Evolutionary conservation across 371 early-diverging fungal species (phyloP).

Genomic region (Thermomucor indicae-seudaticae): DNA sequence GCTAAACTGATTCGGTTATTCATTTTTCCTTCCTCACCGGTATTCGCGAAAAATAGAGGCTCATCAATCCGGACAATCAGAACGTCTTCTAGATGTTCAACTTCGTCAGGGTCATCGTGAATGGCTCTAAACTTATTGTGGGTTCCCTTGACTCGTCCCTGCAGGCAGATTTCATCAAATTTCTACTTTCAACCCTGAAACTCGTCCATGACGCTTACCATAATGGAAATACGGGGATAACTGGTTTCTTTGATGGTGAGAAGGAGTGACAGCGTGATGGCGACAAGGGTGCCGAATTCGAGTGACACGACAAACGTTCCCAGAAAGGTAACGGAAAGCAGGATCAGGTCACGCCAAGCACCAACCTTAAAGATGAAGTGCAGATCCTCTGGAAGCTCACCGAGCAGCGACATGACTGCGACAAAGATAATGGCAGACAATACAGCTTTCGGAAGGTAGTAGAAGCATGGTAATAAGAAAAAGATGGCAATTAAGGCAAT

Average conservation of each 20-base stretch:
- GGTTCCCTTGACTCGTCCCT: slow-evolving; percentile 45
- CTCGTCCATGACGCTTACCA: slow-evolving; percentile 38
- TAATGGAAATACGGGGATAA: slow-evolving; percentile 73
- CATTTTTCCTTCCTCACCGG: slow-evolving; percentile 39
- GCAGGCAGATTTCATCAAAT: neutral
- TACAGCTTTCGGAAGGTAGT: slow-evolving; percentile 84
- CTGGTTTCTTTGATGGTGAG: slow-evolving; percentile 90
- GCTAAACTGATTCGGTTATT: neutral
- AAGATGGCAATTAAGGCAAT: slow-evolving; percentile 76
- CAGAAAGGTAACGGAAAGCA: slow-evolving; percentile 77
- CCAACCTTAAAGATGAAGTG: slow-evolving; percentile 75
- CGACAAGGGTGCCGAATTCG: slow-evolving; percentile 88
- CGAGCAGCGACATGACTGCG: slow-evolving; percentile 80
- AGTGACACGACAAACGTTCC: slow-evolving; percentile 82
- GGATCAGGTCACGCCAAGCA: slow-evolving; percentile 83
- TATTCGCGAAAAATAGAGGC: slow-evolving; percentile 91
- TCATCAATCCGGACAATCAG: slow-evolving; percentile 89
- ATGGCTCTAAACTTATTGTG: slow-evolving; percentile 47
- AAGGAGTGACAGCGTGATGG: slow-evolving; percentile 80
- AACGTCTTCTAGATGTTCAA: slow-evolving; percentile 76
- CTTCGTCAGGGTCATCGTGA: slow-evolving; percentile 55
- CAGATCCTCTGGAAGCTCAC: slow-evolving; percentile 76
- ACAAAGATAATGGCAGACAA: slow-evolving; percentile 84
- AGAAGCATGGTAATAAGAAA: slow-evolving; percentile 75
- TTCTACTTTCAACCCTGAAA: neutral